Evolutionary conservation across 768 basidiomycete genomes (phyloP).

Genomic region (Hericium erinaceus): DNA sequence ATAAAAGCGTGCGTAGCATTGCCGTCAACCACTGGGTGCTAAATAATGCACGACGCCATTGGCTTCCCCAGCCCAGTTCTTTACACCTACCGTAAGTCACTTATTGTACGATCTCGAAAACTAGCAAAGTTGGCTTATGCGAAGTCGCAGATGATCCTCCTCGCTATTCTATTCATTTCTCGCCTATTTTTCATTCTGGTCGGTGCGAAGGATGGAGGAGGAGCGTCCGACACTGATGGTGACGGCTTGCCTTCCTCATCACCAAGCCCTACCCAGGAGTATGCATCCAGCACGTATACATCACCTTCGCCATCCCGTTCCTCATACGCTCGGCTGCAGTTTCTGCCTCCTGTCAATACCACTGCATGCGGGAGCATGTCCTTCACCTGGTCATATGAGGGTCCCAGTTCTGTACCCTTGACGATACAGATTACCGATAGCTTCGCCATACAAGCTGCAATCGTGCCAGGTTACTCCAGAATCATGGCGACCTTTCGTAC

Average conservation of each 20-base stretch:
- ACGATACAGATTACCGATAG: constrained; percentile 17
- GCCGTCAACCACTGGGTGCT: not conserved
- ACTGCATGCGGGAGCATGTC: constrained; percentile 21
- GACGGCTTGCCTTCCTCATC: not conserved
- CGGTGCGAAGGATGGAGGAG: not conserved
- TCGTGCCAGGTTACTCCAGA: not conserved
- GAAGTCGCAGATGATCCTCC: not conserved
- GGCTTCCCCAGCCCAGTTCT: not conserved
- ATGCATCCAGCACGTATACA: not conserved
- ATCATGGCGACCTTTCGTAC: constrained; percentile 14
- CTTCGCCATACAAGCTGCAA: constrained; percentile 5
- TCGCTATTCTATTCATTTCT: not conserved
- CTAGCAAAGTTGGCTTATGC: not conserved
- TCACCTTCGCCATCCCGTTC: constrained; percentile 1
- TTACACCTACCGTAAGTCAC: not conserved
- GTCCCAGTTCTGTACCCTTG: constrained; percentile 9
- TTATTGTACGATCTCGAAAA: not conserved
- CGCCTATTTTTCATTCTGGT: not conserved
- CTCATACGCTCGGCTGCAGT: constrained; percentile 1
- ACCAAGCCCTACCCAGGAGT: not conserved
- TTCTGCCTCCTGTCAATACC: constrained; percentile 18
- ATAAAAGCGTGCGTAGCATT: too few relatives aligned
- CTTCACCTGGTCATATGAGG: constrained; percentile 20
- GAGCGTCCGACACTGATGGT: not conserved
- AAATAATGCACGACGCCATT: not conserved